Evolutionary conservation across 2,329 filamentous ascomycete genomes (phyloP), one percentile per base, ranked within the genome.

Genomic region (Aspergillus thermomutatus): DNA sequence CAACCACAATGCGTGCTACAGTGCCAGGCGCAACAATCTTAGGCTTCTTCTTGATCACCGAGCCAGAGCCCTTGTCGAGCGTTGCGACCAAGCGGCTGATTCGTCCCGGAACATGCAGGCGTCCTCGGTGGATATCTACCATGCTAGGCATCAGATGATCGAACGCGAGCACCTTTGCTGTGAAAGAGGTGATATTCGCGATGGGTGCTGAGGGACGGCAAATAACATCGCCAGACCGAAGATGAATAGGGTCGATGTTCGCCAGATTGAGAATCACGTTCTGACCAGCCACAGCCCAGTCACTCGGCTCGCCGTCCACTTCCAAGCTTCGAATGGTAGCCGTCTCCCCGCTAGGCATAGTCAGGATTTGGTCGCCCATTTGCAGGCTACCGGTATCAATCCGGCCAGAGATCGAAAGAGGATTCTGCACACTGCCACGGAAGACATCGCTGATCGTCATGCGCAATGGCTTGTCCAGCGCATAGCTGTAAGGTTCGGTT

Each of bases 241-340:
- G 82, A 66, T 97, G 89, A 17, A 90, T 83, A 0, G 90, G 84
- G 65, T 97, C 93, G 68, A 97, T 91, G 63, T 93, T 89, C 8
- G 86, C 82, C 50, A 99, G 81, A 63, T 95, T 89, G n/a, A 99
- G 78, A 0, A 87, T 88, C 17, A 90, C 85, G 58, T 94, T 96
- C 69, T 97, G 91, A 1, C 93, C 93, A 0, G 93, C 92, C 14
- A 97, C 92, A 0, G 90, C 91, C 91, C 92, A 99, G 58, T 96
- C 92, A 11, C 82, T 84, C 1, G 83, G 77, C 51, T 89, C 84
- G 23, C 85, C 82, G 69, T 93, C 88, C 9, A 92, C 82, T 70
- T 94, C 87, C 49, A 99, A 80, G 3, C 85, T 88, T 70, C 93
- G 96, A 72, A 97, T 83, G 51, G 85, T 86, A 1, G 91, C 92